Conservation (phyloP, 306 rosid genomes). For the Notholithocarpus densiflorus region DNA sequence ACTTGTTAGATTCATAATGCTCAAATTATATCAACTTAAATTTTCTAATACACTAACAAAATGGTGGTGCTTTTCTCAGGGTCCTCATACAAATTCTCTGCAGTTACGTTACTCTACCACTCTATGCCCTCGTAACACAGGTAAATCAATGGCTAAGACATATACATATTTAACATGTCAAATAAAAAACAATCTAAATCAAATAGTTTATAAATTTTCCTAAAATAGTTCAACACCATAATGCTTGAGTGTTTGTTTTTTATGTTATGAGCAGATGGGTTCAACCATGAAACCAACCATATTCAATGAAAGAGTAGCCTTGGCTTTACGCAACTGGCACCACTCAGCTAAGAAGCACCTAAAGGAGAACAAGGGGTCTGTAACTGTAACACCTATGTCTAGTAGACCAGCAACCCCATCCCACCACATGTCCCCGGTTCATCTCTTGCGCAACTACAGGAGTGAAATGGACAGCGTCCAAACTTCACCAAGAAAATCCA, state of each 20-base stretch:
- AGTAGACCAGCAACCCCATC: constrained; percentile 53
- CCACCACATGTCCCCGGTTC: constrained; percentile 52
- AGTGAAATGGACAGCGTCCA: constrained; percentile 51
- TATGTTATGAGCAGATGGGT: constrained; percentile 59
- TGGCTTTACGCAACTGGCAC: constrained; percentile 75
- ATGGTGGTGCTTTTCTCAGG: constrained; percentile 29
- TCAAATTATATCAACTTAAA: background rate
- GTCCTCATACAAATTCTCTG: constrained; percentile 71
- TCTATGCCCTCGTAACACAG: constrained; percentile 89
- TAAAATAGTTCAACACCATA: background rate
- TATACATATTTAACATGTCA: too few species aligned
- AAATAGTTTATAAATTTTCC: background rate
- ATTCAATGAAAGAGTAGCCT: constrained; percentile 73
- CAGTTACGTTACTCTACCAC: constrained; percentile 91
- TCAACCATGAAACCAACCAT: constrained; percentile 75
- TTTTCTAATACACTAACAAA: background rate
- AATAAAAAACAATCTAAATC: too few species aligned
- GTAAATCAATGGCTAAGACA: constrained; percentile 24
- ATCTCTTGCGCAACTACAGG: constrained; percentile 49
- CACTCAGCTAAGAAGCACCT: constrained; percentile 54
- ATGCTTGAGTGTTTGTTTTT: too few species aligned
- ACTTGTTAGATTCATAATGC: background rate
- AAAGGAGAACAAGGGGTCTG: constrained; percentile 46
- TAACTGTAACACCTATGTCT: constrained; percentile 36
- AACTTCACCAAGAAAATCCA: constrained; percentile 32